These are phyloP conservation scores for Incumbomyces lentus DNA, from an alignment of 2,329 filamentous ascomycete genomes.

Conservation along the genomic window DNA sequence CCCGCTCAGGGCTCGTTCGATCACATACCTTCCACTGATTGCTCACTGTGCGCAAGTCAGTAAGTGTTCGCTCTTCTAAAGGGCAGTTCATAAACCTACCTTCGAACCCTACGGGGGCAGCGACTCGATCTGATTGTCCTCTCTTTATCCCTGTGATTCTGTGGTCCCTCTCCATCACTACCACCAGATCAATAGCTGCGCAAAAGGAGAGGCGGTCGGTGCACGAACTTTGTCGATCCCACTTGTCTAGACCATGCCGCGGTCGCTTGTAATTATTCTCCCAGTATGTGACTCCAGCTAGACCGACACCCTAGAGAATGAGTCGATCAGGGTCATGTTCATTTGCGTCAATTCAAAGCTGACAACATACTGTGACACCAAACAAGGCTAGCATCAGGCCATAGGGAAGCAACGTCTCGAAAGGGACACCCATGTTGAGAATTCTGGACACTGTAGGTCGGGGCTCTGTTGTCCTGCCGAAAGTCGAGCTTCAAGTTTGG, in stretches of 20 bases:
- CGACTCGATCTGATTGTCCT: conserved; percentile 50
- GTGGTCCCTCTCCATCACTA: conserved; percentile 59
- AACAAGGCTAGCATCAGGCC: conserved; percentile 46
- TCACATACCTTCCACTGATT: conserved; percentile 53
- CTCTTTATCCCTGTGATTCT: conserved; percentile 51
- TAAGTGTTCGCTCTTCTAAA: neutral
- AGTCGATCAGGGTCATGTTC: neutral
- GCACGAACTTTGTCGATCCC: conserved; percentile 55
- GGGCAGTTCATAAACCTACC: conserved; percentile 9
- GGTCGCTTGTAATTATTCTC: conserved; percentile 54
- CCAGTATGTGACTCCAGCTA: conserved; percentile 48
- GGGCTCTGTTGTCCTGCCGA: no score
- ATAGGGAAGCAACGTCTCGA: conserved; percentile 55
- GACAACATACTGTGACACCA: conserved; percentile 38
- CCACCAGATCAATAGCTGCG: conserved; percentile 7
- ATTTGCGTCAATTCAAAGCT: conserved; percentile 12
- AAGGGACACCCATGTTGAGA: conserved; percentile 52
- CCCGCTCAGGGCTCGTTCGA: no score
- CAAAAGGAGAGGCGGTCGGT: neutral
- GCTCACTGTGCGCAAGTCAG: conserved; percentile 35
- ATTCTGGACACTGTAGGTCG: neutral
- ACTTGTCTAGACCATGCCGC: conserved; percentile 50
- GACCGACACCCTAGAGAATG: conserved; percentile 37
- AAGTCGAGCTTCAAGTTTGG: no score
- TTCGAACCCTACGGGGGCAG: conserved; percentile 53